These are phyloP conservation scores for Nyssa sinensis DNA, from an alignment of 148 eudicot genomes.

Conservation along the genomic window DNA sequence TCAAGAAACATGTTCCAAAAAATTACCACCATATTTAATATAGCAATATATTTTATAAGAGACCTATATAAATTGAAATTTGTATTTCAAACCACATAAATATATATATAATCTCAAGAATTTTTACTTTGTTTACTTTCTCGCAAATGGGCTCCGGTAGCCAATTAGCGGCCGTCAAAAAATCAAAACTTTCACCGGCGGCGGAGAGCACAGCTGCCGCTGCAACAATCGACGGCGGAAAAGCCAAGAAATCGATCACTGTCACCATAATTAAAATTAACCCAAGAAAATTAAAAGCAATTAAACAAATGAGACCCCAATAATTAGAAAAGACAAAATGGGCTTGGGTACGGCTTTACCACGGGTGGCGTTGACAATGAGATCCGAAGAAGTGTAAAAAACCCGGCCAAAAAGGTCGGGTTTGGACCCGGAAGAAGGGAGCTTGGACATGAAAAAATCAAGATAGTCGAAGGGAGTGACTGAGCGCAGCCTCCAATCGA, in stretches of 20 bases:
- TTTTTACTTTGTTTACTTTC: constrained; percentile 26
- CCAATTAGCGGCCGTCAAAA: too few species aligned
- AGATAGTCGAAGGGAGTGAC: constrained; percentile 40
- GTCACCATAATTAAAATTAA: background rate
- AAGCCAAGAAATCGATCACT: constrained; percentile 32
- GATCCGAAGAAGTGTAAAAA: constrained; percentile 17
- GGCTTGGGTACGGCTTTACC: constrained; percentile 17
- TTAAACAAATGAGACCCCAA: background rate
- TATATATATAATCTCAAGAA: background rate
- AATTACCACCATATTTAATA: background rate
- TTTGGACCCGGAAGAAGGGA: constrained; percentile 2
- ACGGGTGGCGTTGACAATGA: constrained; percentile 29
- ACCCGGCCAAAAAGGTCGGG: background rate
- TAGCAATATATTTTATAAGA: too few species aligned
- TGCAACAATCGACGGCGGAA: constrained; percentile 30
- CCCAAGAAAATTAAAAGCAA: background rate
- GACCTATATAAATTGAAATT: background rate
- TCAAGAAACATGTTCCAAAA: constrained; percentile 1
- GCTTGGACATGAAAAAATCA: constrained; percentile 29
- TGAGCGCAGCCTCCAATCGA: constrained; percentile 33
- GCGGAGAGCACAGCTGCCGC: constrained; percentile 35
- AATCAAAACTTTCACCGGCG: constrained; percentile 19
- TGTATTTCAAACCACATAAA: background rate
- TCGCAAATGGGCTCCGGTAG: constrained; percentile 18
- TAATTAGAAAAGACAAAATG: too few species aligned